Conservation (phyloP, 495 filamentous ascomycete genomes). For the Xylaria grammica region DNA sequence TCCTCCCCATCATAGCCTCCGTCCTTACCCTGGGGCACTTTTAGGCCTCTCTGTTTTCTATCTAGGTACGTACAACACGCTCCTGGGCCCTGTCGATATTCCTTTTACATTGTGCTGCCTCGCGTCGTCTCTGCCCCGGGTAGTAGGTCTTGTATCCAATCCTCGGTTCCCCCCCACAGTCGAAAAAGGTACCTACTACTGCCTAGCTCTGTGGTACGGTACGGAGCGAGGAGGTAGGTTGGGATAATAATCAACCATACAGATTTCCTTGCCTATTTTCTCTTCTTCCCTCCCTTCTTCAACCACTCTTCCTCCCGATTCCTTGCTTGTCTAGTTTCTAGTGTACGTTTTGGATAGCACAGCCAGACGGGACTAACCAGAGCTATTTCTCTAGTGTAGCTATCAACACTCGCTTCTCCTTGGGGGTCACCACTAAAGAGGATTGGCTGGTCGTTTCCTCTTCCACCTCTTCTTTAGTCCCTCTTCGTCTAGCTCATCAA, state of each 20-base stretch:
- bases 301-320: not conserved
- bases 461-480: not conserved
- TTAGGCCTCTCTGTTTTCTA: no score
- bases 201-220: not conserved
- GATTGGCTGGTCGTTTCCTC: not conserved
- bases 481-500: not conserved
- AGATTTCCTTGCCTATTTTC: not conserved
- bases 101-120: not conserved
- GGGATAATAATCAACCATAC: constrained; percentile 1
- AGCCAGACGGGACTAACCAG: no score
- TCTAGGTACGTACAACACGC: no score
- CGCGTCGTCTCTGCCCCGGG: not conserved
- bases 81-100: no score
- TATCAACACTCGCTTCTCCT: not conserved
- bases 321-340: not conserved
- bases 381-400: no score
- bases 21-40: no score
- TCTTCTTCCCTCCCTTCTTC: not conserved
- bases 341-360: no score
- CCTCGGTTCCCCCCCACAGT: not conserved
- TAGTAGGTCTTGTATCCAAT: constrained; percentile 12
- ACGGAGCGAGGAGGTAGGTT: not conserved
- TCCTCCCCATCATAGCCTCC: no score
- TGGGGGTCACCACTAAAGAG: not conserved
- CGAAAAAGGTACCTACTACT: not conserved